Conservation (phyloP, 1,284 basidiomycete species). For the Ganoderma meredithae region DNA sequence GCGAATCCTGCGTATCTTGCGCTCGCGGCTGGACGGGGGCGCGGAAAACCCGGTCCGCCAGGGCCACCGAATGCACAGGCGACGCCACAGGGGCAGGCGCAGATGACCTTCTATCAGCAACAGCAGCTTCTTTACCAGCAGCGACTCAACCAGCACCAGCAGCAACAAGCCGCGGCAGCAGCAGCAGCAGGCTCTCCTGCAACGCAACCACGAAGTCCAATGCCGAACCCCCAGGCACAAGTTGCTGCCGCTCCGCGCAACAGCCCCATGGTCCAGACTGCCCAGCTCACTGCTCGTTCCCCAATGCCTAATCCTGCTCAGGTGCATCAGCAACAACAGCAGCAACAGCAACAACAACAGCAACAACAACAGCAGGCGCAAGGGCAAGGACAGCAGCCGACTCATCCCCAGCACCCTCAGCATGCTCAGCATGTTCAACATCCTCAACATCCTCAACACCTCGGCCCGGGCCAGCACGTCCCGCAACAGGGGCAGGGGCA, state of each 20-base stretch:
- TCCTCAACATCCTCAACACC: slow-evolving; percentile 3
- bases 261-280: slow-evolving; percentile 39
- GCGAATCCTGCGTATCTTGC: slow-evolving; percentile 7
- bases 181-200: slow-evolving; percentile 16
- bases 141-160: slow-evolving; percentile 1
- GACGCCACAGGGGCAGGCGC: neutral
- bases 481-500: slow-evolving; percentile 10
- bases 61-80: slow-evolving; percentile 3
- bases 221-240: slow-evolving; percentile 24
- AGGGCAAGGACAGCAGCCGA: slow-evolving; percentile 16
- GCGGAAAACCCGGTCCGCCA: neutral
- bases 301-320: slow-evolving; percentile 35
- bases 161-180: slow-evolving; percentile 19
- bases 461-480: slow-evolving; percentile 7
- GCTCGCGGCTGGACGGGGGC: neutral
- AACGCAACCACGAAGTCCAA: slow-evolving; percentile 14
- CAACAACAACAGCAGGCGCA: slow-evolving; percentile 24
- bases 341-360: slow-evolving; percentile 31
- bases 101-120: slow-evolving; percentile 13
- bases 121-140: slow-evolving; percentile 7
- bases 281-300: slow-evolving; percentile 32
- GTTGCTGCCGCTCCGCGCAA: slow-evolving; percentile 30
- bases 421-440: neutral
- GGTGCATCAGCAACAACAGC: slow-evolving; percentile 26
- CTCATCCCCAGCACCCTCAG: slow-evolving; percentile 2